phyloP scores from a whole-genome alignment of 192 early-diverging fungal species.

The Tieghemiomyces parasiticus region DNA sequence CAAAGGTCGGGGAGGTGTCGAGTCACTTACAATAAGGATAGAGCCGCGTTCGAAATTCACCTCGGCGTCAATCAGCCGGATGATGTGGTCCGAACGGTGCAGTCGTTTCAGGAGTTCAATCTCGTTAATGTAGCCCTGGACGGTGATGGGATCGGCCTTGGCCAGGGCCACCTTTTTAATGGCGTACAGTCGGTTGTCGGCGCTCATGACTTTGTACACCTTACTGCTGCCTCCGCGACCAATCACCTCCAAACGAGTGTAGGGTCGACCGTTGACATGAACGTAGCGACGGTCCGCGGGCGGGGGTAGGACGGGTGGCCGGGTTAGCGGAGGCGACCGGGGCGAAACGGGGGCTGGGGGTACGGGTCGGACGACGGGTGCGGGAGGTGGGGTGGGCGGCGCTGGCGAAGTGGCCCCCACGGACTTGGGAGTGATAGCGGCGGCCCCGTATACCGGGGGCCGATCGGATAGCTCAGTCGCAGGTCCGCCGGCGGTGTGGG shows the following conservation, averaged over 20 bases:
- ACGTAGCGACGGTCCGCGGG: slow-evolving; percentile 21
- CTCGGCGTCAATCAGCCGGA: slow-evolving; percentile 64
- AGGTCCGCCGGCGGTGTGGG: too few species aligned
- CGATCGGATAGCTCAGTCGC: too few species aligned
- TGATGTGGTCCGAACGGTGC: slow-evolving; percentile 49
- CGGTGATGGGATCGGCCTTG: slow-evolving; percentile 39
- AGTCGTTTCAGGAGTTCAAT: slow-evolving; percentile 57
- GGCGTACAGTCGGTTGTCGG: slow-evolving; percentile 48
- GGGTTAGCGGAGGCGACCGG: neutral
- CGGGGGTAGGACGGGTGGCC: neutral
- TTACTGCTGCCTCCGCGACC: slow-evolving; percentile 80
- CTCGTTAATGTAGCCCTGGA: slow-evolving; percentile 73
- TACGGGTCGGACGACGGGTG: neutral
- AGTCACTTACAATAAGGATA: slow-evolving; percentile 56
- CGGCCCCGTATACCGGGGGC: too few species aligned
- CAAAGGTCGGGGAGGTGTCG: too few species aligned
- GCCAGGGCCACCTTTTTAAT: slow-evolving; percentile 73
- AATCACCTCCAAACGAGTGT: slow-evolving; percentile 36
- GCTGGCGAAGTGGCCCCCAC: neutral
- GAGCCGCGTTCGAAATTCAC: slow-evolving; percentile 39
- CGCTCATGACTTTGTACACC: slow-evolving; percentile 73
- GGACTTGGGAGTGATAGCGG: neutral
- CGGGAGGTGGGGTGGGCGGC: neutral
- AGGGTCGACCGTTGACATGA: slow-evolving; percentile 27
- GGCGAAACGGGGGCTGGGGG: neutral